Percentiles rank a stretch among this genome's conserved stretches.
Conservation (phyloP, 345 rosid species). For the Ceriops tagal region DNA sequence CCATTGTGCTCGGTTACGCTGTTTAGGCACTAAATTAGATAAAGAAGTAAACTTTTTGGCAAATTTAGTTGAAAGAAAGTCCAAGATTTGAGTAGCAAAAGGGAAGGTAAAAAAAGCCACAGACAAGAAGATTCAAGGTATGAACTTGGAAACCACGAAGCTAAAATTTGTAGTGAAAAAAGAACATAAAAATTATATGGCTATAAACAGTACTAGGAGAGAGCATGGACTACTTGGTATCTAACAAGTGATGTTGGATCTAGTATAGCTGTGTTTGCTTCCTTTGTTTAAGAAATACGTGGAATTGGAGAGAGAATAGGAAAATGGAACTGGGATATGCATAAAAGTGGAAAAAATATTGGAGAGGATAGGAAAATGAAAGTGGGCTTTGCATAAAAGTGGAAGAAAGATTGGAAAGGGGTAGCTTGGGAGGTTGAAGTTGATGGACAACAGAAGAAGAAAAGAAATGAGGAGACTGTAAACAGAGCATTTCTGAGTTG, state of each 20-base stretch:
- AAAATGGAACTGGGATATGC: not conserved
- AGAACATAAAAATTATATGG: no score
- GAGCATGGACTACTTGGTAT: not conserved
- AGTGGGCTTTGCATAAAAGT: not conserved
- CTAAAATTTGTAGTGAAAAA: not conserved
- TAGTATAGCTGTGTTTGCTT: not conserved
- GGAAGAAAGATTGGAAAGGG: not conserved
- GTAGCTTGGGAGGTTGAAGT: slow-evolving; percentile 6
- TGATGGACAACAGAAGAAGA: slow-evolving; percentile 23
- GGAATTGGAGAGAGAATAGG: not conserved
- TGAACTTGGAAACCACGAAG: not conserved
- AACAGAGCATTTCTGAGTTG: slow-evolving; percentile 10
- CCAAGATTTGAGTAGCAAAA: not conserved
- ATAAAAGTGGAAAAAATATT: not conserved
- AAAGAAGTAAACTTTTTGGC: not conserved
- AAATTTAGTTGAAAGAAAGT: not conserved
- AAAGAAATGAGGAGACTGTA: slow-evolving; percentile 18
- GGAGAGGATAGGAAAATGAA: not conserved
- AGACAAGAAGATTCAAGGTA: not conserved
- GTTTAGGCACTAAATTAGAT: not conserved
- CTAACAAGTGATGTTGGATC: not conserved
- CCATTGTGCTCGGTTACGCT: slow-evolving; percentile 25
- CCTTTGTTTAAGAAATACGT: not conserved
- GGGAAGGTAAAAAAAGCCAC: not conserved
- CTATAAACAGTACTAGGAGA: not conserved